Evolutionary conservation across 805 yeast species (phyloP).

Genomic region (Cyberlindnera nakhonratchasimensis): DNA sequence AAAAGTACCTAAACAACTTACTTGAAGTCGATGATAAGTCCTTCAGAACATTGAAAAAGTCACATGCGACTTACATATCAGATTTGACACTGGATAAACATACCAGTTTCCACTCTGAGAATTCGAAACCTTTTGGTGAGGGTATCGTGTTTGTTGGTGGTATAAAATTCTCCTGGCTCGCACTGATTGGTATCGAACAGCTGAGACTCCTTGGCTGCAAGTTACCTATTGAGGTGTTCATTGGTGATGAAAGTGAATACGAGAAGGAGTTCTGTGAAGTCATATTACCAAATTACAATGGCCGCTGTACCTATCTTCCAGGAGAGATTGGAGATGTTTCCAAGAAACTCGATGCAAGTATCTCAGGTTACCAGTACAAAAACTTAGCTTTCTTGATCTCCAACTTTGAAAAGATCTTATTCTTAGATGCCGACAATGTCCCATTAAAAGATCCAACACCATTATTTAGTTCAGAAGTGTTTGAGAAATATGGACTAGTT

Average conservation of each 20-base stretch:
- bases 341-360: slow-evolving; percentile 41
- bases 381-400: slow-evolving; percentile 65
- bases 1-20: slow-evolving; percentile 42
- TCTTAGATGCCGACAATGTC: slow-evolving; percentile 70
- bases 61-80: slow-evolving; percentile 36
- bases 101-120: slow-evolving; percentile 28
- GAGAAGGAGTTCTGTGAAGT: slow-evolving; percentile 63
- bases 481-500: slow-evolving; percentile 41
- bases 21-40: slow-evolving; percentile 38
- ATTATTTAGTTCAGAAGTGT: slow-evolving; percentile 43
- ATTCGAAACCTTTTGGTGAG: slow-evolving; percentile 35
- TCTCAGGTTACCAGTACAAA: slow-evolving; percentile 63
- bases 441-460: slow-evolving; percentile 59
- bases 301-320: slow-evolving; percentile 59
- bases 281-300: slow-evolving; percentile 56
- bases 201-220: slow-evolving; percentile 58
- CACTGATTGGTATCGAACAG: slow-evolving; percentile 58
- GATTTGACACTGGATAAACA: slow-evolving; percentile 37
- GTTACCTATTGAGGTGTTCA: slow-evolving; percentile 68
- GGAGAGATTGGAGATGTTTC: slow-evolving; percentile 51
- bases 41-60: slow-evolving; percentile 32
- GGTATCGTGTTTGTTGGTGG: slow-evolving; percentile 76
- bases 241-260: slow-evolving; percentile 61
- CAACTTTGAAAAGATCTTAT: slow-evolving; percentile 62
- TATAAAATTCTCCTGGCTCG: slow-evolving; percentile 67